A percentile compares a stretch with the other conserved stretches of the same genome.
phyloP scores from a whole-genome alignment of 257 asterid species.

The Forsythia viridissima region DNA sequence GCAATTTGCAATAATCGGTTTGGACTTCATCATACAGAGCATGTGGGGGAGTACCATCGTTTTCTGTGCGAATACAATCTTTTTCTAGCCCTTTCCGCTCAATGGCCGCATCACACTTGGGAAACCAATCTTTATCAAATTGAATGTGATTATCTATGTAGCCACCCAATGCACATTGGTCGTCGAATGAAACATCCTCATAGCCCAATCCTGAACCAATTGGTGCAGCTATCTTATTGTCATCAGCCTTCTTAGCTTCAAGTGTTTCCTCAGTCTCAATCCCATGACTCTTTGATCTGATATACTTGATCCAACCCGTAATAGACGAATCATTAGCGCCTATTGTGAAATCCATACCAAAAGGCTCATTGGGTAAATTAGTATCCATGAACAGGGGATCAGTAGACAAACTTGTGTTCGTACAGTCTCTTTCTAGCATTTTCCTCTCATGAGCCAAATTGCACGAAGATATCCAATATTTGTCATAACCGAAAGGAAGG shows the following conservation, averaged over 20 bases:
- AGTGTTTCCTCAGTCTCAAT: slow-evolving; percentile 35
- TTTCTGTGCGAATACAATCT: slow-evolving; percentile 19
- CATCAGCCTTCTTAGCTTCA: slow-evolving; percentile 24
- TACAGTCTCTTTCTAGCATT: slow-evolving; percentile 5
- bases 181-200: slow-evolving; percentile 30
- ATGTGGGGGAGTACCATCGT: slow-evolving; percentile 49
- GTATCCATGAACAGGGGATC: slow-evolving; percentile 40
- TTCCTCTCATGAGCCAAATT: background rate
- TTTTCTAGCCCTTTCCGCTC: slow-evolving; percentile 19
- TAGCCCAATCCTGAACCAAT: slow-evolving; percentile 11
- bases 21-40: slow-evolving; percentile 54
- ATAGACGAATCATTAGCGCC: slow-evolving; percentile 10
- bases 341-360: slow-evolving; percentile 34
- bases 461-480: background rate
- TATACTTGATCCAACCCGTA: slow-evolving; percentile 49
- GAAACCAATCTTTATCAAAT: slow-evolving; percentile 45
- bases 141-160: slow-evolving; percentile 37
- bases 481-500: background rate
- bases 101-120: slow-evolving; percentile 17
- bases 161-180: slow-evolving; percentile 22
- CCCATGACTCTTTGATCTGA: slow-evolving; percentile 35
- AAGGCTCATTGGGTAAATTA: slow-evolving; percentile 58
- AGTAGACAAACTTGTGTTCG: slow-evolving; percentile 21
- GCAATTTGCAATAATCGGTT: slow-evolving; percentile 48
- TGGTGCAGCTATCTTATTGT: background rate